Evolutionary conservation across 306 rosid genomes (phyloP).

Genomic region (Cucurbita pepo): DNA sequence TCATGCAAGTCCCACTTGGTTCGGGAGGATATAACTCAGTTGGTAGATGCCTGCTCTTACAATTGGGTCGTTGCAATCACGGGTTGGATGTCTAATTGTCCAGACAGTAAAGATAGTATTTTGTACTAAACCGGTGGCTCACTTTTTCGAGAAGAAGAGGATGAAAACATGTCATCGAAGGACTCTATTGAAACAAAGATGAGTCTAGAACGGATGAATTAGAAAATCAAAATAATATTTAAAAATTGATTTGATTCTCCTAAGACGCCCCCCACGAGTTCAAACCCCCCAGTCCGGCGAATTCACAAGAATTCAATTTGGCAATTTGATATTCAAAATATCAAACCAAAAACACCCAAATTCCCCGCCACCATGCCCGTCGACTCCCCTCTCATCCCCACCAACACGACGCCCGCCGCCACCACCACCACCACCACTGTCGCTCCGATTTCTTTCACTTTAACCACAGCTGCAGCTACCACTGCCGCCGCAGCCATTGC

Average conservation of each 20-base stretch:
- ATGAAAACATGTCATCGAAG: too few relatives aligned
- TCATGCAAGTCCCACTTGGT: too few relatives aligned
- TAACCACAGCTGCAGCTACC: background rate
- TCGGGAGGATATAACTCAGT: too few relatives aligned
- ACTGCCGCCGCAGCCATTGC: background rate
- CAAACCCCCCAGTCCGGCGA: background rate
- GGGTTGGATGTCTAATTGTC: too few relatives aligned
- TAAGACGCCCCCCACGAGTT: background rate
- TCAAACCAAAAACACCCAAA: background rate
- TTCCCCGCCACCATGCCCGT: constrained; percentile 25
- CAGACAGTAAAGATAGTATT: too few relatives aligned
- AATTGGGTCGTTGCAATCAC: too few relatives aligned
- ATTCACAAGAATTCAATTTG: background rate
- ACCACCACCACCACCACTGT: background rate
- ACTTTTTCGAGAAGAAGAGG: too few relatives aligned
- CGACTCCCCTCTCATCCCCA: constrained; percentile 12
- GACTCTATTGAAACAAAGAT: too few relatives aligned
- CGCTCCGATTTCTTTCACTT: background rate
- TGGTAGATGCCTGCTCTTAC: too few relatives aligned
- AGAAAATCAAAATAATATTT: background rate
- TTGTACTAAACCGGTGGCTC: too few relatives aligned
- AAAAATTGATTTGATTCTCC: background rate
- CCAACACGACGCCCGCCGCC: background rate
- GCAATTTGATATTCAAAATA: constrained; percentile 5
- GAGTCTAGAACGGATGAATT: too few relatives aligned